Base-by-base conservation (phyloP, 1,284 basidiomycete species). In the Coniophora puteana region DNA sequence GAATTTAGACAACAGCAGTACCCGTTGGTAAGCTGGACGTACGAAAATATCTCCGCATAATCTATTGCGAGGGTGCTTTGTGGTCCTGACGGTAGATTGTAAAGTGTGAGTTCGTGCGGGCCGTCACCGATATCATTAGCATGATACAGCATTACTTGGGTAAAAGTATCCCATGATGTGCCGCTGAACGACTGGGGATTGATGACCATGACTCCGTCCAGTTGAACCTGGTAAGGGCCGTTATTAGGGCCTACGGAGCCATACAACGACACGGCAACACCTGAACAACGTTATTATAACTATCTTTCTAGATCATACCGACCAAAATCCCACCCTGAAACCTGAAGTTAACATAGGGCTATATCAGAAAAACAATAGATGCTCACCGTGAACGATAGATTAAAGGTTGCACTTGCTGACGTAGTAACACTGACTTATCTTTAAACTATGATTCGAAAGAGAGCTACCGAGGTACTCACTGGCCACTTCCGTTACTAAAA, bases 321-420 rank as follows among this genome's bases (percentile, higher is more conserved):
- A n/a, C n/a, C n/a, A 18, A 14, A 31, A 18, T 16, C 32, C 12
- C 10, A 39, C 37, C 28, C 17, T 40, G 17, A 24, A 27, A 23
- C n/a, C 25, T 31, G 17, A 31, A 22, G n/a, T 13, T 20, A 11
- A 32, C 5, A 14, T 18, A 31, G 6, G n/a, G 8, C n/a, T 8
- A 14, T 6, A 18, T 6, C 29, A n/a, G 29, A n/a, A n/a, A n/a
- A n/a, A 31, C 6, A 8, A 31, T 21, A 23, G 16, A 33, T 21
- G 30, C 27, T 43, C 52, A 26, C 24, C 49, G 39, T 44, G 23
- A 57, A 57, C 7, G 40, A 47, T 11, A 47, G 50, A 8, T 41
- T 47, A 12, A 50, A 42, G 22, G 38, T 49, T 13, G 53, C 53
- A 8, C 45, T 48, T 10, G 55, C 54, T 7, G 44, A 44, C 25